phyloP scores from a whole-genome alignment of 2,329 filamentous ascomycete genomes.

The Botryotinia narcissicola region DNA sequence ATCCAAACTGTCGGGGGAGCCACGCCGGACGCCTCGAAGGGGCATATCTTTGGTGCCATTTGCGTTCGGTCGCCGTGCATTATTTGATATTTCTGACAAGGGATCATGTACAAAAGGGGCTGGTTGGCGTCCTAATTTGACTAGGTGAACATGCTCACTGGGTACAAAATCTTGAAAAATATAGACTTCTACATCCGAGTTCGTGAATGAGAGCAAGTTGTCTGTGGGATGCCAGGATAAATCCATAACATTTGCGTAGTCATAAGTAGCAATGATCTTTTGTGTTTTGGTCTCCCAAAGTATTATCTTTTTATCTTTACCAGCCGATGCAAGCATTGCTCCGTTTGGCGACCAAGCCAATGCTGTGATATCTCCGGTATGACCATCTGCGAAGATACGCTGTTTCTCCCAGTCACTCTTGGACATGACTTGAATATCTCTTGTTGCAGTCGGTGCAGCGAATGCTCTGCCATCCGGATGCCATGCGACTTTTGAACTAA shows the following conservation, averaged over 20 bases:
- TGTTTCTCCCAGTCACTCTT: slow-evolving; percentile 87
- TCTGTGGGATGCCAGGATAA: slow-evolving; percentile 87
- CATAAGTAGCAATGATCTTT: slow-evolving; percentile 71
- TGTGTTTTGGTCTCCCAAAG: slow-evolving; percentile 92
- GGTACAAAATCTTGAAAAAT: slow-evolving; percentile 74
- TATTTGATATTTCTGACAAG: slow-evolving; percentile 65
- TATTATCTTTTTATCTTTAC: slow-evolving; percentile 65
- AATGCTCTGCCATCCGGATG: slow-evolving; percentile 94
- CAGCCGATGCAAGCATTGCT: slow-evolving; percentile 73
- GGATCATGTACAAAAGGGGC: slow-evolving; percentile 86
- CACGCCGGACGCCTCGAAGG: slow-evolving; percentile 52
- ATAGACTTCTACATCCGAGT: slow-evolving; percentile 87
- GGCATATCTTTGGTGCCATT: slow-evolving; percentile 56
- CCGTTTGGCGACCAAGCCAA: slow-evolving; percentile 94
- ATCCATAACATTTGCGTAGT: slow-evolving; percentile 81
- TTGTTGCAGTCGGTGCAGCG: slow-evolving; percentile 76
- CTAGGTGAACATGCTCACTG: slow-evolving; percentile 54
- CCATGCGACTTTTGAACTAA: slow-evolving; percentile 76
- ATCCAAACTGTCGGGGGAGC: slow-evolving; percentile 75
- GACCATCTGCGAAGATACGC: slow-evolving; percentile 72
- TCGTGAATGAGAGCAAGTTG: slow-evolving; percentile 89
- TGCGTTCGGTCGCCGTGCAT: slow-evolving; percentile 54
- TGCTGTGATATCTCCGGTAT: slow-evolving; percentile 81
- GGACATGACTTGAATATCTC: slow-evolving; percentile 85
- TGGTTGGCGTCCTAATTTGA: slow-evolving; percentile 63